A percentile compares a stretch with the other conserved stretches of the same genome.
These are phyloP conservation scores for Aspergillus sclerotiicarbonarius DNA, from an alignment of 495 filamentous ascomycete species.

Conservation along the genomic window DNA sequence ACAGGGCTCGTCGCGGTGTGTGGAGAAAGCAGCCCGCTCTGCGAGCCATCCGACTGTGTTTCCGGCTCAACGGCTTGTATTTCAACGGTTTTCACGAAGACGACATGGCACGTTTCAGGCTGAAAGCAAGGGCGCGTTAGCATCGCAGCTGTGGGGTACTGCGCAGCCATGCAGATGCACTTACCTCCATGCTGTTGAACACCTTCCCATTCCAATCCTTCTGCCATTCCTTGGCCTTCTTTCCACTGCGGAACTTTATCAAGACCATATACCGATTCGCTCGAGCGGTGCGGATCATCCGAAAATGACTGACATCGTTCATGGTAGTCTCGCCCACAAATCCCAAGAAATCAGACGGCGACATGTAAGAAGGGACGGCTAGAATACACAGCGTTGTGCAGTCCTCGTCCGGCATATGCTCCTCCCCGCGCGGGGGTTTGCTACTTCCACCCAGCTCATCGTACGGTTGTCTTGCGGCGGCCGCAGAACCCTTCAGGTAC, in stretches of 20 bases:
- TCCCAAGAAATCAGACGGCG: constrained; percentile 84
- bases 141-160: neutral
- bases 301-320: constrained; percentile 87
- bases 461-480: constrained; percentile 30
- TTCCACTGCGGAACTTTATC: constrained; percentile 85
- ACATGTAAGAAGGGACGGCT: constrained; percentile 91
- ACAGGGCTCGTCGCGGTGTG: constrained; percentile 49
- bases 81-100: constrained; percentile 88
- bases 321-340: constrained; percentile 89
- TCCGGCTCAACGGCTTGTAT: constrained; percentile 47
- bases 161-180: constrained; percentile 22
- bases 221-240: constrained; percentile 75
- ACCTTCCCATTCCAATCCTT: constrained; percentile 90
- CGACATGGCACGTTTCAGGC: constrained; percentile 95
- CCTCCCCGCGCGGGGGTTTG: constrained; percentile 17
- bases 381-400: constrained; percentile 92
- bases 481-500: constrained; percentile 43
- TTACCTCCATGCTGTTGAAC: constrained; percentile 91
- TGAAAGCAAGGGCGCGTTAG: constrained; percentile 45
- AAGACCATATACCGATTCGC: constrained; percentile 94
- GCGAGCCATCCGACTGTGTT: constrained; percentile 20
- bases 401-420: constrained; percentile 50
- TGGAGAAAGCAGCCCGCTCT: constrained; percentile 30
- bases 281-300: constrained; percentile 87
- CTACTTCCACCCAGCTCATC: constrained; percentile 27